Evolutionary conservation across 1,139 yeast species (phyloP), one percentile per base, ranked within the genome.

Genomic region (Eremothecium gossypii): DNA sequence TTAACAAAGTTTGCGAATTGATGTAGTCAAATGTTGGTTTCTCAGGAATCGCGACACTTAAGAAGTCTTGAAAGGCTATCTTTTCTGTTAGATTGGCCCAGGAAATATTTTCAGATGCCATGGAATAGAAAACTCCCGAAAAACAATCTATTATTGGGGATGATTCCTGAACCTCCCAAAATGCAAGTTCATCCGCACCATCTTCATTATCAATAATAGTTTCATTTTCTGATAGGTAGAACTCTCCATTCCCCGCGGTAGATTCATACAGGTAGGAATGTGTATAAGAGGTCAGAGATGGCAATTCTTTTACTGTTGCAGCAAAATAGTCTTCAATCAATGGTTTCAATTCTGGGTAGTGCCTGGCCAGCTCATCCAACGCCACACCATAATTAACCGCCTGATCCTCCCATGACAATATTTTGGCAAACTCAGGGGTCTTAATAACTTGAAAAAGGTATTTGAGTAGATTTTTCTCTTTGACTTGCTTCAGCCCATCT

Each of bases 281-380:
- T 7, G 60, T 55, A 38, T 77, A 65, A 2, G 57, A 48, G 1
- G 55, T 51, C 20, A 61, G 56, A 1, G 71, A 71, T 0, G 83
- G 77, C 6, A 81, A 59, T 10, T 64, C 64, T 23, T 69, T 62
- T 1, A 83, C 66, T 27, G 83, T 52, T 2, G 59, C 55, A 8
- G 71, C 64, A 29, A 81, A 67, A 42, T 77, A 76, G 5, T 67
- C 61, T 41, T 77, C 64, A 30, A 89, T 76, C 0, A 65, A 57
- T 0, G 83, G 79, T 42, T 83, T 78, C 45, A 87, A 68, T 1
- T 73, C 74, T 1, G 94, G 81, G 54, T 85, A 85, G 58, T 89
- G 96, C 53, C 96, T 73, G 7, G 86, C 80, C 40, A 89, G 66
- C 51, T 85, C 94, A 56, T 89, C 96, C 53, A 87, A 71, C 0